These are phyloP conservation scores for Alternaria incomplexa DNA, from an alignment of 2,329 filamentous ascomycete species.

Conservation along the genomic window DNA sequence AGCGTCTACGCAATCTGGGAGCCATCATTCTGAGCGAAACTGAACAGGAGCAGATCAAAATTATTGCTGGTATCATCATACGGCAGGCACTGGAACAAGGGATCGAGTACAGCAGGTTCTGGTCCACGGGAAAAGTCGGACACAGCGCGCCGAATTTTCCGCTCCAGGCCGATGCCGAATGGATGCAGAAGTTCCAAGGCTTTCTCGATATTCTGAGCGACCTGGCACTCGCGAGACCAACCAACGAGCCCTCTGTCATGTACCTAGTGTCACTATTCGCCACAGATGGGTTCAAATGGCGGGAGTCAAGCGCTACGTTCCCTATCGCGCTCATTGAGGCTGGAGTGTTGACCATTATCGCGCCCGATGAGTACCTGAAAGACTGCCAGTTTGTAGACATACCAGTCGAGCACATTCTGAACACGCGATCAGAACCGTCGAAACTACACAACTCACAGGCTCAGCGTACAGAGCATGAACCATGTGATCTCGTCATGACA, in stretches of 20 bases:
- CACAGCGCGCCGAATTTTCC: conserved; percentile 35
- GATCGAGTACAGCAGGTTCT: conserved; percentile 34
- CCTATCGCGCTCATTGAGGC: conserved; percentile 25
- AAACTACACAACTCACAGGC: conserved; percentile 30
- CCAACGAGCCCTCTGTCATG: conserved; percentile 20
- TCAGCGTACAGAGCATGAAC: conserved; percentile 13
- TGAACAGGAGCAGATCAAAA: conserved; percentile 38
- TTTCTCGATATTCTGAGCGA: conserved; percentile 34
- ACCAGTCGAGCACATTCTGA: conserved; percentile 28
- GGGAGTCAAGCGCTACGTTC: conserved; percentile 8
- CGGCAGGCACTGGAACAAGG: conserved; percentile 28
- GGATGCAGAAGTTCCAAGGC: conserved; percentile 37
- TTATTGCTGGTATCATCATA: conserved; percentile 42
- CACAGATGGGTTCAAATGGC: conserved; percentile 32
- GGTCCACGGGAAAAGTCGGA: conserved; percentile 30
- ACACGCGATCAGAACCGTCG: conserved; percentile 12
- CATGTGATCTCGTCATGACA: conserved; percentile 30
- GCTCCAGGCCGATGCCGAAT: conserved; percentile 13
- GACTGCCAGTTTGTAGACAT: conserved; percentile 36
- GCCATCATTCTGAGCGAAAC: conserved; percentile 25
- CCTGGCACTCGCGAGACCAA: conserved; percentile 17
- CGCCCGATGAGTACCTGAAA: conserved; percentile 18
- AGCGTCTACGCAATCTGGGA: conserved; percentile 28
- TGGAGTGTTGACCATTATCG: conserved; percentile 29
- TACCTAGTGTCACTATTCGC: conserved; percentile 30